Percentiles rank a stretch among this genome's conserved stretches.
Evolutionary conservation across 1,284 basidiomycete genomes (phyloP).

Genomic region (Rhodofomes roseus): DNA sequence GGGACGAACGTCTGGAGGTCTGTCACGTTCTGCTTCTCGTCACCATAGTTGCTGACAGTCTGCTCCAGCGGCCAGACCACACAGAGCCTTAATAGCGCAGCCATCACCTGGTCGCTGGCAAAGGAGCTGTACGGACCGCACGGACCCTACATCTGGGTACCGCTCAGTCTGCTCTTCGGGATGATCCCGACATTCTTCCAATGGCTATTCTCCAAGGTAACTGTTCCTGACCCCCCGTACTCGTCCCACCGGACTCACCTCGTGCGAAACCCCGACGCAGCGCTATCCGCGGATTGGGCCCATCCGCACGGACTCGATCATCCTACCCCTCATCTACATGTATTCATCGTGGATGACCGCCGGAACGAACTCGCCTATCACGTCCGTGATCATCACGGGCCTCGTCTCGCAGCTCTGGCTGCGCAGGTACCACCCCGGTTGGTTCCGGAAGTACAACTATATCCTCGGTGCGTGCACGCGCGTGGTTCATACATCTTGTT

Average conservation of each 20-base stretch:
- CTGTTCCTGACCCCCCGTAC: neutral
- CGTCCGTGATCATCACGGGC: slow-evolving; percentile 50
- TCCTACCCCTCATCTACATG: slow-evolving; percentile 54
- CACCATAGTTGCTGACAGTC: neutral
- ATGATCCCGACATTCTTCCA: slow-evolving; percentile 47
- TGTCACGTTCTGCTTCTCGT: neutral
- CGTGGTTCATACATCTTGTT: too few relatives aligned
- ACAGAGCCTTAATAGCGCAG: slow-evolving; percentile 47
- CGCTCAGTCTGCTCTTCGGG: slow-evolving; percentile 49
- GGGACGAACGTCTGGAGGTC: slow-evolving; percentile 55
- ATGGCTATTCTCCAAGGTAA: slow-evolving; percentile 47
- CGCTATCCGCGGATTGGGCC: slow-evolving; percentile 49
- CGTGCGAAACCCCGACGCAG: slow-evolving; percentile 21
- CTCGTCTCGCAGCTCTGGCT: slow-evolving; percentile 56
- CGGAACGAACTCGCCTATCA: slow-evolving; percentile 52
- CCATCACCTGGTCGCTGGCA: slow-evolving; percentile 63
- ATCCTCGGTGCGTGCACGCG: slow-evolving; percentile 39
- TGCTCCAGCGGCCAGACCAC: slow-evolving; percentile 19
- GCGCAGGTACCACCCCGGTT: slow-evolving; percentile 48
- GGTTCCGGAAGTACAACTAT: slow-evolving; percentile 67
- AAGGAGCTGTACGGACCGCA: slow-evolving; percentile 50
- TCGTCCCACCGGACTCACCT: neutral
- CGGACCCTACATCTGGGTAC: slow-evolving; percentile 53
- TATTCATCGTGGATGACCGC: slow-evolving; percentile 39
- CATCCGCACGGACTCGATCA: slow-evolving; percentile 42